These are phyloP conservation scores for Alternaria longipes DNA, from an alignment of 2,329 filamentous ascomycete species.

Conservation along the genomic window DNA sequence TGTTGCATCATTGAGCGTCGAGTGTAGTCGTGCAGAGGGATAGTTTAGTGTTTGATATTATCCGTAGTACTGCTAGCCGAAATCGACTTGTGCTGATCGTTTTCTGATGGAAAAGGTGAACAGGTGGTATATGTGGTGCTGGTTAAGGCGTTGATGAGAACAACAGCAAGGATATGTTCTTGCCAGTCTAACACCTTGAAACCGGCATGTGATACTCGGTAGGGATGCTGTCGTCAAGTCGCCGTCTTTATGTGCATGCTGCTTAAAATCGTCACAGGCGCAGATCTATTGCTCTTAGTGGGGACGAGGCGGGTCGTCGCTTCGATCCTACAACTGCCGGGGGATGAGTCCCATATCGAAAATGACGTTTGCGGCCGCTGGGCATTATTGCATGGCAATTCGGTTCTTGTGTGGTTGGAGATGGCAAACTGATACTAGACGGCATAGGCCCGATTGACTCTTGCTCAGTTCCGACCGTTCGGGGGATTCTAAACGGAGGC, in stretches of 20 bases:
- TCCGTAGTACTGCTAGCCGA: not conserved
- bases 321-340: not conserved
- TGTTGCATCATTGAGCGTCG: not conserved
- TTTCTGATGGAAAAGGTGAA: not conserved
- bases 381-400: constrained; percentile 6
- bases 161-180: not conserved
- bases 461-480: constrained; percentile 2
- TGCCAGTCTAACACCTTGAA: not conserved
- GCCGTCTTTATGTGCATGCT: constrained; percentile 14
- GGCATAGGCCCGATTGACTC: constrained; percentile 1
- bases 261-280: constrained; percentile 10
- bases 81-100: not conserved
- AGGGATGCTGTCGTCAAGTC: constrained; percentile 6
- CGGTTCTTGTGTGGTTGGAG: constrained; percentile 3
- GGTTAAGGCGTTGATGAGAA: not conserved
- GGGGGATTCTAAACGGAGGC: constrained; percentile 19
- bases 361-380: constrained; percentile 12
- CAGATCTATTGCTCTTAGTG: constrained; percentile 9
- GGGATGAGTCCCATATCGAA: not conserved
- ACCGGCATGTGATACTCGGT: not conserved
- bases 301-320: constrained; percentile 7
- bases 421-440: constrained; percentile 1
- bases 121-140: not conserved
- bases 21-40: not conserved
- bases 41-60: not conserved